These are phyloP conservation scores for Trapa bicornis DNA, from an alignment of 345 rosid species.

Conservation along the genomic window DNA sequence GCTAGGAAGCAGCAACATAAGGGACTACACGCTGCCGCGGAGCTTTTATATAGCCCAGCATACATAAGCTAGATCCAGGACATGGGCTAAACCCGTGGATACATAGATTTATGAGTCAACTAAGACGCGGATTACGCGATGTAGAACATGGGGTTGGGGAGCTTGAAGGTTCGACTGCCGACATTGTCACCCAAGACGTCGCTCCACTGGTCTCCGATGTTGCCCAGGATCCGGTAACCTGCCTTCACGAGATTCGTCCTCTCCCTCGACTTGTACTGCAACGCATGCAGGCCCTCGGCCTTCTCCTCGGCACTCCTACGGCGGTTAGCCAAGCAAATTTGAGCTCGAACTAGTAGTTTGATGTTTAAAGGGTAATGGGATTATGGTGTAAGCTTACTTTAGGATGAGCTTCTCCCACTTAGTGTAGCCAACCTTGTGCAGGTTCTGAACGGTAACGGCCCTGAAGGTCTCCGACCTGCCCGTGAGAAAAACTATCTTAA, in stretches of 20 bases:
- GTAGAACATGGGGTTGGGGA: constrained; percentile 50
- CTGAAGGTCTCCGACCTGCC: constrained; percentile 15
- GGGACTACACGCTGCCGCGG: too few relatives aligned
- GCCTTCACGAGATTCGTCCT: constrained; percentile 19
- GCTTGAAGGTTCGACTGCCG: constrained; percentile 36
- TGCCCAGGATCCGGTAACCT: constrained; percentile 42
- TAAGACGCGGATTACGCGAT: constrained; percentile 2
- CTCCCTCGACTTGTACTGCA: constrained; percentile 20
- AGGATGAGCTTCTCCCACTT: constrained; percentile 30
- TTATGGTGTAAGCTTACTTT: constrained; percentile 13
- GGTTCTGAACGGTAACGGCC: constrained; percentile 14
- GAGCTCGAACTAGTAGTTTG: too few relatives aligned
- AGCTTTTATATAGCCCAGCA: too few relatives aligned
- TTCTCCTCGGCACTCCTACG: constrained; percentile 1
- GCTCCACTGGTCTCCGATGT: constrained; percentile 56
- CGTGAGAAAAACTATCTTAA: constrained; percentile 26
- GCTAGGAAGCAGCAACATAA: too few relatives aligned
- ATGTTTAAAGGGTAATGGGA: neutral
- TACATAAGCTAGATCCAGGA: too few relatives aligned
- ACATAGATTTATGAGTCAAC: too few relatives aligned
- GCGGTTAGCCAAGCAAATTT: too few relatives aligned
- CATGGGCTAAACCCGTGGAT: too few relatives aligned
- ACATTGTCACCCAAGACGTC: constrained; percentile 19
- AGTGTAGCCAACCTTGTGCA: constrained; percentile 24
- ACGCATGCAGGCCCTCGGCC: neutral